Percentiles rank a stretch among this genome's conserved stretches.
phyloP scores from a whole-genome alignment of 2,329 filamentous ascomycete species.

The Neodidymelliopsis sp. region DNA sequence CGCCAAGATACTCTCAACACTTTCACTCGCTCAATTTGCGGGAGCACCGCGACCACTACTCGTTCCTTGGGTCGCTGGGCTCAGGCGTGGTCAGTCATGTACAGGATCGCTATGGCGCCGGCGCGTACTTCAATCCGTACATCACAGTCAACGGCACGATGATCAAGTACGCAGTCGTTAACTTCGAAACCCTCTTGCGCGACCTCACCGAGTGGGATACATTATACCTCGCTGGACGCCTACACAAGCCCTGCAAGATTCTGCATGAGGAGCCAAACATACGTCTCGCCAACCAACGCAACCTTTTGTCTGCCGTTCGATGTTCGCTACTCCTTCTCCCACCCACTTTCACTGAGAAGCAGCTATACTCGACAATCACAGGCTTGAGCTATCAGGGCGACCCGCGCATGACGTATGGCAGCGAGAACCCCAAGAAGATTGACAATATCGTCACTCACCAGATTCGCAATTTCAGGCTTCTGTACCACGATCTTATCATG shows the following conservation, averaged over 20 bases:
- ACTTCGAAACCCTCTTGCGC: slow-evolving; percentile 84
- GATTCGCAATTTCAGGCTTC: slow-evolving; percentile 85
- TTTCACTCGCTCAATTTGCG: slow-evolving; percentile 94
- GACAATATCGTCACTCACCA: slow-evolving; percentile 93
- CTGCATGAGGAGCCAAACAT: slow-evolving; percentile 91
- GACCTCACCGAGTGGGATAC: slow-evolving; percentile 94
- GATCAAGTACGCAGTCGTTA: slow-evolving; percentile 98
- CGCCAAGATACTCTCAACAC: slow-evolving; percentile 91
- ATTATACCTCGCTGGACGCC: slow-evolving; percentile 90
- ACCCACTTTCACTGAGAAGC: slow-evolving; percentile 80
- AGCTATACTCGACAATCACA: slow-evolving; percentile 90
- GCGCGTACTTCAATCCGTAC: slow-evolving; percentile 97
- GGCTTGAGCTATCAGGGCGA: slow-evolving; percentile 94
- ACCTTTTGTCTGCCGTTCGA: slow-evolving; percentile 88
- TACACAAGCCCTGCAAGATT: slow-evolving; percentile 98
- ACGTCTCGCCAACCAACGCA: slow-evolving; percentile 93
- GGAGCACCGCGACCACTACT: slow-evolving; percentile 93
- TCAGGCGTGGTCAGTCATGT: slow-evolving; percentile 85
- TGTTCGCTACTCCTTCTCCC: slow-evolving; percentile 89
- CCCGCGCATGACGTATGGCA: slow-evolving; percentile 90
- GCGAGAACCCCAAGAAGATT: slow-evolving; percentile 92
- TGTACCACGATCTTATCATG: slow-evolving; percentile 89
- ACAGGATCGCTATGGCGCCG: slow-evolving; percentile 88
- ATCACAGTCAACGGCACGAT: slow-evolving; percentile 93
- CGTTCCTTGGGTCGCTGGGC: slow-evolving; percentile 79